Percentiles rank a stretch among this genome's conserved stretches.
Conservation (phyloP, 1,284 basidiomycete genomes). For the Leccinum glutinopallens region DNA sequence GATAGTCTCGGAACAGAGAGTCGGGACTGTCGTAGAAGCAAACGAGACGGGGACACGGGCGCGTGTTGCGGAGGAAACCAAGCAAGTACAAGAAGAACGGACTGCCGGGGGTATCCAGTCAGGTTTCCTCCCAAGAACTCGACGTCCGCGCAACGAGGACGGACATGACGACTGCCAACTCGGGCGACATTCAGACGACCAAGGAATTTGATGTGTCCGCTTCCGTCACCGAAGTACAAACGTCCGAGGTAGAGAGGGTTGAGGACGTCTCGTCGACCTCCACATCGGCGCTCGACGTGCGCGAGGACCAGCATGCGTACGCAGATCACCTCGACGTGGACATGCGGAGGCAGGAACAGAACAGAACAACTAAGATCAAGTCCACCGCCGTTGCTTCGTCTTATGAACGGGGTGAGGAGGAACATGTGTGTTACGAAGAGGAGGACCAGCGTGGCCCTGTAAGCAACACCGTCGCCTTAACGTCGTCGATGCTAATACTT, state of each 20-base stretch:
- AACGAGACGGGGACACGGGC: background rate
- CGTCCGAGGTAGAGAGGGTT: background rate
- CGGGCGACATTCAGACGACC: background rate
- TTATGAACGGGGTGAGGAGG: background rate
- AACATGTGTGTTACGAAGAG: background rate
- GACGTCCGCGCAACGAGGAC: background rate
- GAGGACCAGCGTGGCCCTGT: background rate
- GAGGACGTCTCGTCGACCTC: background rate
- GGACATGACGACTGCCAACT: background rate
- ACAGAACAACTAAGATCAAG: background rate
- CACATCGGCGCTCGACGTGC: background rate
- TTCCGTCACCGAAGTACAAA: background rate
- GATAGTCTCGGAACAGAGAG: background rate
- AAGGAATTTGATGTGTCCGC: background rate
- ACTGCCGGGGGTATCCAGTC: background rate
- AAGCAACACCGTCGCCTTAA: background rate
- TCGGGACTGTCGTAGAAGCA: background rate
- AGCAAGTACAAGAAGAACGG: background rate
- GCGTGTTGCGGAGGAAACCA: background rate
- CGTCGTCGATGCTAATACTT: background rate
- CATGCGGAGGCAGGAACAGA: background rate
- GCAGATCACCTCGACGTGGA: background rate
- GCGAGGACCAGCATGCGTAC: background rate
- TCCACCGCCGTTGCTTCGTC: slow-evolving; percentile 1
- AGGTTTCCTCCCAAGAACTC: background rate